Conservation (phyloP, 345 rosid species). For the Firmiana major region DNA sequence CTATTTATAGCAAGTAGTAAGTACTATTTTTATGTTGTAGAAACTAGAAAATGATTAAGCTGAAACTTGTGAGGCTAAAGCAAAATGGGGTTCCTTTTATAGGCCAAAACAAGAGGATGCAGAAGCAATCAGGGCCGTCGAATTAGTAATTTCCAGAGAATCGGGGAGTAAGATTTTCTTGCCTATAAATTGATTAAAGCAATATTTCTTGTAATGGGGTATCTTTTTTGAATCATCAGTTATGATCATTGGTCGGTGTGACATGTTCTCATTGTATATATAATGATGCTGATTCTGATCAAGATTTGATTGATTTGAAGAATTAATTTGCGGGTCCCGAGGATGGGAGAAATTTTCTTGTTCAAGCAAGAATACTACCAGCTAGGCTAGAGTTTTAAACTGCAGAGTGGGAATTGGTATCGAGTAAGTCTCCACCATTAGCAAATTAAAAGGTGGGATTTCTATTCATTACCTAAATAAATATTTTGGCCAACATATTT, state of each 20-base stretch:
- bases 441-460: no score
- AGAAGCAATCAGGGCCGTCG: conserved; percentile 7
- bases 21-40: not conserved
- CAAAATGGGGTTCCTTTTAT: conserved; percentile 22
- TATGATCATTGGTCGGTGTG: not conserved
- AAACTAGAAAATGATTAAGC: not conserved
- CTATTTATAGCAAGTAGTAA: not conserved
- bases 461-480: not conserved
- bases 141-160: conserved; percentile 1
- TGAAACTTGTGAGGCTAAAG: not conserved
- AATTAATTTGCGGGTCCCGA: not conserved
- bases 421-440: not conserved
- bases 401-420: not conserved
- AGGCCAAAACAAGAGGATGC: conserved; percentile 9
- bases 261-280: not conserved
- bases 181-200: conserved; percentile 1
- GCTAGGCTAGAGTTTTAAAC: not conserved
- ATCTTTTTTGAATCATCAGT: not conserved
- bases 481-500: not conserved
- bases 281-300: not conserved
- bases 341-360: not conserved
- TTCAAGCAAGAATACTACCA: not conserved
- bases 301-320: no score
- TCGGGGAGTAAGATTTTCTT: conserved; percentile 11
- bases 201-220: not conserved